These are phyloP conservation scores for Boletus sp. DNA, from an alignment of 768 basidiomycete species.

Conservation along the genomic window DNA sequence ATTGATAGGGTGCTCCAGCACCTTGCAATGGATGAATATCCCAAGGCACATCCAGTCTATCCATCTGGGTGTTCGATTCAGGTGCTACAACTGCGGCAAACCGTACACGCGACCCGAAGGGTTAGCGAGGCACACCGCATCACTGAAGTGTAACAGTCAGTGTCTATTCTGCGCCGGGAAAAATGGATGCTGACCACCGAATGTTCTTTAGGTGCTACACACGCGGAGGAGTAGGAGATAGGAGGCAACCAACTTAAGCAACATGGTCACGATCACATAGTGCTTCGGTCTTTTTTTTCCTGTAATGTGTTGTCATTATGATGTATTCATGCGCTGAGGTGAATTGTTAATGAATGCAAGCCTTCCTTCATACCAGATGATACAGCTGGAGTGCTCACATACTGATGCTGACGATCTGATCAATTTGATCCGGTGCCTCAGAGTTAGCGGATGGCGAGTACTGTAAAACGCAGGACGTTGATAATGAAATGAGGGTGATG, in stretches of 20 bases:
- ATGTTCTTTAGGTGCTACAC: not conserved
- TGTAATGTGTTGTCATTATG: too few species aligned
- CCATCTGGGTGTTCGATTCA: constrained; percentile 4
- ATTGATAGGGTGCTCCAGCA: constrained; percentile 6
- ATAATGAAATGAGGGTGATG: too few species aligned
- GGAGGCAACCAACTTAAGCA: not conserved
- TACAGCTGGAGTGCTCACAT: too few species aligned
- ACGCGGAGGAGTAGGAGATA: not conserved
- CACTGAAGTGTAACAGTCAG: constrained; percentile 3
- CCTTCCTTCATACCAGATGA: not conserved
- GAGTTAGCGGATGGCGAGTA: not conserved
- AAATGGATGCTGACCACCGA: not conserved
- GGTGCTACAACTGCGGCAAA: constrained; percentile 3
- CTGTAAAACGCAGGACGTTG: too few species aligned
- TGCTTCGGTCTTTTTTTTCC: too few species aligned
- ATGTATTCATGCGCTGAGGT: not conserved
- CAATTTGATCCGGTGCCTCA: too few species aligned
- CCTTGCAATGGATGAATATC: constrained; percentile 4
- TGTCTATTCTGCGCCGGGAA: not conserved
- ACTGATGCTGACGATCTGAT: not conserved
- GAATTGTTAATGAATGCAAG: not conserved
- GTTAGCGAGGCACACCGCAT: constrained; percentile 2
- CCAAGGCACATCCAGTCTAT: constrained; percentile 7
- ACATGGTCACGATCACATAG: not conserved
- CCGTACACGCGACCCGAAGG: constrained; percentile 4